phyloP scores from a whole-genome alignment of 2,329 filamentous ascomycete genomes.

The Chaetomiaceae sp. region DNA sequence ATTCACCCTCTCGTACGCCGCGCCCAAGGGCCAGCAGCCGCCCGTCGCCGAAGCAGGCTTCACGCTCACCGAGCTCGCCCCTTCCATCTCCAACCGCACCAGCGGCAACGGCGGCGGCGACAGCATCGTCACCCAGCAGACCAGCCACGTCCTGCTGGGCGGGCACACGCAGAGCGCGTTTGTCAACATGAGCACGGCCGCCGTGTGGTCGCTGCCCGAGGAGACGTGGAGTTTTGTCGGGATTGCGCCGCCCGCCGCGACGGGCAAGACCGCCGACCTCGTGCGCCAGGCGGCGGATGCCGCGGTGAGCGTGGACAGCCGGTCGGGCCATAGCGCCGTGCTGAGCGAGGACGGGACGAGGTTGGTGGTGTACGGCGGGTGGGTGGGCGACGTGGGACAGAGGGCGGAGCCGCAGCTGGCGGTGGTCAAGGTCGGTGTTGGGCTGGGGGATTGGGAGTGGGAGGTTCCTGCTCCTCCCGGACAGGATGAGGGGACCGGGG shows the following conservation, averaged over 20 bases:
- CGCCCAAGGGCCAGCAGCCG: slow-evolving; percentile 59
- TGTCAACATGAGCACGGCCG: slow-evolving; percentile 90
- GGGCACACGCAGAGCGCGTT: slow-evolving; percentile 81
- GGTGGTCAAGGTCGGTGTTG: slow-evolving; percentile 68
- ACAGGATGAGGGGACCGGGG: slow-evolving; percentile 42
- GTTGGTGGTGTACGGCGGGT: slow-evolving; percentile 82
- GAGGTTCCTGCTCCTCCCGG: slow-evolving; percentile 53
- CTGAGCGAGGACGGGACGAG: slow-evolving; percentile 71
- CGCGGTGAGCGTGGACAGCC: slow-evolving; percentile 58
- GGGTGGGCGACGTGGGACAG: slow-evolving; percentile 76
- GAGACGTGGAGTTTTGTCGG: slow-evolving; percentile 79
- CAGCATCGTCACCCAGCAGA: slow-evolving; percentile 64
- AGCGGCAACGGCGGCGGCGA: slow-evolving; percentile 31
- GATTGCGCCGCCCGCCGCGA: slow-evolving; percentile 45
- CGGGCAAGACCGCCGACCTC: slow-evolving; percentile 53
- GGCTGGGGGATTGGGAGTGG: slow-evolving; percentile 74
- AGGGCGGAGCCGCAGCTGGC: slow-evolving; percentile 79
- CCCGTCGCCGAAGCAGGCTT: slow-evolving; percentile 80
- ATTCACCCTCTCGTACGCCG: slow-evolving; percentile 38
- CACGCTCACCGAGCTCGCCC: slow-evolving; percentile 67
- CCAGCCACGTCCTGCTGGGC: slow-evolving; percentile 75
- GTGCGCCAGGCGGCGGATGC: background rate
- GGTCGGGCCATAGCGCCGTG: slow-evolving; percentile 85
- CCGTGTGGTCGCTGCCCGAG: slow-evolving; percentile 80
- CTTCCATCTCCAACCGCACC: slow-evolving; percentile 61